These are phyloP conservation scores for Naegleria lovaniensis DNA, from an alignment of 208 protist genomes.

Conservation along the genomic window DNA sequence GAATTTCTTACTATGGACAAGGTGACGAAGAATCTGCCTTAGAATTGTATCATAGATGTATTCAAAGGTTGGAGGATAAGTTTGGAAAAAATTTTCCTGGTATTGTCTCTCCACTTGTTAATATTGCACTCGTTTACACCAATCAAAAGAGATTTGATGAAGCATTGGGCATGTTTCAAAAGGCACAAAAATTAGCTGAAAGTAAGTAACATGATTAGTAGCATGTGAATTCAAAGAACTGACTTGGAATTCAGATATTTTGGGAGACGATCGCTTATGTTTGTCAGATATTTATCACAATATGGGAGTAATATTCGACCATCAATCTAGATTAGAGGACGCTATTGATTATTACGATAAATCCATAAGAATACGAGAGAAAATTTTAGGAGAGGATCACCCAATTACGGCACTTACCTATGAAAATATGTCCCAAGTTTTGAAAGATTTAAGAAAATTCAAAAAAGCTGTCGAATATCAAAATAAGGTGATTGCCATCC, in stretches of 20 bases:
- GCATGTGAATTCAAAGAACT: no score
- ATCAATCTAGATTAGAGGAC: background rate
- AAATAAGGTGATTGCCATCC: background rate
- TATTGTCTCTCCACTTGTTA: constrained; percentile 7
- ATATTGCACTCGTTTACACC: background rate
- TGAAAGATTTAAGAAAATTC: constrained; percentile 11
- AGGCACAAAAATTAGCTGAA: constrained; percentile 18
- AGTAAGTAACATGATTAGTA: background rate
- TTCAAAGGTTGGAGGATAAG: background rate
- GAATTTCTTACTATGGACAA: background rate
- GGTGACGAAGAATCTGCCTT: background rate
- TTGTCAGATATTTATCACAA: constrained; percentile 23
- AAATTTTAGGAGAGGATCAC: background rate
- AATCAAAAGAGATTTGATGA: constrained; percentile 18
- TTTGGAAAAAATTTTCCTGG: constrained; percentile 23
- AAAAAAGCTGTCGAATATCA: constrained; percentile 21
- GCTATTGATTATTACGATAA: constrained; percentile 12
- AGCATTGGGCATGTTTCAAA: background rate
- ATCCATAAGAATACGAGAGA: constrained; percentile 15
- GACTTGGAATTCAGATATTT: no score
- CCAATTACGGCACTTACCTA: background rate
- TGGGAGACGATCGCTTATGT: background rate
- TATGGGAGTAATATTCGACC: constrained; percentile 22
- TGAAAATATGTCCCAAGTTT: constrained; percentile 9
- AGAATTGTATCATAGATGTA: constrained; percentile 8